Conservation (phyloP, 2,329 filamentous ascomycete species). For the Fusarium redolens region DNA sequence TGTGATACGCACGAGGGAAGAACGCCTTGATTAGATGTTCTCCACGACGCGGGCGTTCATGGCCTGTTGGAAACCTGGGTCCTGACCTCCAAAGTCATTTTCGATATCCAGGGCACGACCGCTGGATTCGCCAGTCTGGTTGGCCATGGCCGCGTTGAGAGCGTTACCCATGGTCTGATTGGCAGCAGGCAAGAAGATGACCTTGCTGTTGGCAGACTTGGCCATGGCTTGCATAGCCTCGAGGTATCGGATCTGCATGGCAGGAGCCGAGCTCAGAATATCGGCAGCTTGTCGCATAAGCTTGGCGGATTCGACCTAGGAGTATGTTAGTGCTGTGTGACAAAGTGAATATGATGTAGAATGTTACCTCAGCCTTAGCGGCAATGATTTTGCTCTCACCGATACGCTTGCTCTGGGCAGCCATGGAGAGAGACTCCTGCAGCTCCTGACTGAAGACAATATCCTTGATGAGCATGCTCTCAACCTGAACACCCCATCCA, state of each 20-base stretch:
- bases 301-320: slow-evolving; percentile 87
- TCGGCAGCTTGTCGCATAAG: slow-evolving; percentile 94
- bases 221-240: slow-evolving; percentile 99
- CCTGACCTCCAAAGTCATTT: slow-evolving; percentile 64
- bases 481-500: slow-evolving; percentile 95
- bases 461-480: slow-evolving; percentile 99
- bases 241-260: slow-evolving; percentile 98
- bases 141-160: slow-evolving; percentile 58
- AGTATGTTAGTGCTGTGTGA: neutral
- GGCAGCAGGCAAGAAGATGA: slow-evolving; percentile 80
- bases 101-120: slow-evolving; percentile 58
- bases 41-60: slow-evolving; percentile 86
- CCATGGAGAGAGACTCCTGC: slow-evolving; percentile 97
- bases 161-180: slow-evolving; percentile 65
- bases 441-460: slow-evolving; percentile 97
- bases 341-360: neutral
- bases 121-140: slow-evolving; percentile 59
- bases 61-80: slow-evolving; percentile 78
- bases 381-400: slow-evolving; percentile 99
- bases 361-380: slow-evolving; percentile 81
- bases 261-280: slow-evolving; percentile 88
- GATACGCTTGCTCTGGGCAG: slow-evolving; percentile 97
- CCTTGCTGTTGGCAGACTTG: slow-evolving; percentile 89
- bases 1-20: slow-evolving; percentile 19
- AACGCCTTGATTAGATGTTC: slow-evolving; percentile 73